Evolutionary conservation across 306 rosid species (phyloP).

Genomic region (Vachellia collinsii): DNA sequence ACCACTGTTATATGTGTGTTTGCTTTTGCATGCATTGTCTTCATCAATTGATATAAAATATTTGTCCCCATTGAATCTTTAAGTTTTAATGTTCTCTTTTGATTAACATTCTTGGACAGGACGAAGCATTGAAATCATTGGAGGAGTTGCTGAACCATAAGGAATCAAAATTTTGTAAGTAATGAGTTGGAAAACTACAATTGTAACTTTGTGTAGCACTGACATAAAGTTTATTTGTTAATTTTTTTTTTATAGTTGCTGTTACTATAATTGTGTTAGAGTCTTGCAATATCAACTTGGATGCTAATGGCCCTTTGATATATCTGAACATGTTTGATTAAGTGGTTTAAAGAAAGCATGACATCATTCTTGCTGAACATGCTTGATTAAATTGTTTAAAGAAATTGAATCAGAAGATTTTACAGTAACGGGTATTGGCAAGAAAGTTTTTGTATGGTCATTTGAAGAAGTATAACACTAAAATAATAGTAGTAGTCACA

Average conservation of each 20-base stretch:
- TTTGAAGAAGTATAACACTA: not conserved
- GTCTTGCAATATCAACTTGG: not conserved
- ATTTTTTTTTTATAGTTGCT: not conserved
- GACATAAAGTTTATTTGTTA: not conserved
- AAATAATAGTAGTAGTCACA: not conserved
- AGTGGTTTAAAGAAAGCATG: not conserved
- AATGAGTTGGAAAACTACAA: not conserved
- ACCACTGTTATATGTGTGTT: not conserved
- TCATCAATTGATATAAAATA: not conserved
- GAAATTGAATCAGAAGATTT: not conserved
- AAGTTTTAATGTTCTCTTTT: conserved; percentile 17
- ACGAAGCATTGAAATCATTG: conserved; percentile 47
- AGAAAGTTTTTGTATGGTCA: not conserved
- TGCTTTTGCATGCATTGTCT: not conserved
- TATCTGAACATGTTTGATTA: not conserved
- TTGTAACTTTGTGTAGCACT: not conserved
- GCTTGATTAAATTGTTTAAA: not conserved
- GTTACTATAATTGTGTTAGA: not conserved
- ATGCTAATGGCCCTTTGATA: not conserved
- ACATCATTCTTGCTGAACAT: not conserved
- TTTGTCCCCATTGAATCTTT: not conserved
- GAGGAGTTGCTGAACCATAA: conserved; percentile 39
- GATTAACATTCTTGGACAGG: conserved; percentile 48
- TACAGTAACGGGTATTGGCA: not conserved
- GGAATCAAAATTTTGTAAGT: conserved; percentile 48